Conservation (phyloP, 2,329 filamentous ascomycete genomes). For the Beauveria brongniartii region DNA sequence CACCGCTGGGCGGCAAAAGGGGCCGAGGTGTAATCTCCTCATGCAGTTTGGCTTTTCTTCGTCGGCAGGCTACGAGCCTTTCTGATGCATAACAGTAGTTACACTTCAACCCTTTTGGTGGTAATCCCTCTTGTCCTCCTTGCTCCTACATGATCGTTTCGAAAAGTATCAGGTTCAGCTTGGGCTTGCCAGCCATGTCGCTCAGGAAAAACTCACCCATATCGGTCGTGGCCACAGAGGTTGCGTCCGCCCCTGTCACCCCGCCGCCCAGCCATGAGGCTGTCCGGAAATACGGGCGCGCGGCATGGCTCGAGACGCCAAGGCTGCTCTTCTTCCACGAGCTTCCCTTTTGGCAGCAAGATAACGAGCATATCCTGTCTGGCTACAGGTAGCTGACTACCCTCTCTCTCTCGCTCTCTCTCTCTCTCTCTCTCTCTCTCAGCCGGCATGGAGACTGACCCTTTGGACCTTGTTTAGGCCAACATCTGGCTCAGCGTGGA, state of each 20-base stretch:
- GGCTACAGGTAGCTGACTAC: constrained; percentile 1
- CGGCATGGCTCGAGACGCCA: constrained; percentile 1
- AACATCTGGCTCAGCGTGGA: constrained; percentile 9
- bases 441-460: background rate
- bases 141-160: too few relatives aligned
- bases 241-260: background rate
- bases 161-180: too few relatives aligned
- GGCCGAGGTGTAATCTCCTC: background rate
- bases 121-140: background rate
- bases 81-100: too few relatives aligned
- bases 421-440: too few relatives aligned
- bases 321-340: constrained; percentile 9
- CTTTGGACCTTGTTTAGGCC: background rate
- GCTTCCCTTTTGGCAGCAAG: constrained; percentile 6
- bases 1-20: background rate
- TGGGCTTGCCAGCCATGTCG: background rate
- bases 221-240: background rate
- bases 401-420: too few relatives aligned
- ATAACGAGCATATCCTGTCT: constrained; percentile 11
- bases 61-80: background rate
- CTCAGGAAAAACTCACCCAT: background rate
- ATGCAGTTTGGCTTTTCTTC: background rate
- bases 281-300: background rate
- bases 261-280: background rate
- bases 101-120: background rate